A percentile compares a stretch with the other conserved stretches of the same genome.
These are phyloP conservation scores for Emydomyces testavorans DNA, from an alignment of 2,329 filamentous ascomycete species.

Conservation along the genomic window DNA sequence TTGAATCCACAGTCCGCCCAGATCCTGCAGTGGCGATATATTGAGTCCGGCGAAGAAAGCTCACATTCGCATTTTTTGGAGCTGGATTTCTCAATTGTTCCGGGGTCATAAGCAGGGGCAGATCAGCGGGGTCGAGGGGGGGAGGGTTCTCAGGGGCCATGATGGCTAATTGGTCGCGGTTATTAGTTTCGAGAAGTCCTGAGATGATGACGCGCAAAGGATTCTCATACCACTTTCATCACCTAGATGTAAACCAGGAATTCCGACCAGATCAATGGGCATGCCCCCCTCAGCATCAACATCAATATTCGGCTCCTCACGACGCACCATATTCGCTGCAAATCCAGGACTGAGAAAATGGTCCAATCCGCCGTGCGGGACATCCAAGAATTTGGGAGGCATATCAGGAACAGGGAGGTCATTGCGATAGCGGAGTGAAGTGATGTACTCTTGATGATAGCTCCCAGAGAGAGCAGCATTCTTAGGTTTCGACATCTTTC, in stretches of 20 bases:
- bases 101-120: conserved; percentile 69
- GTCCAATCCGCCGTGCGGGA: conserved; percentile 81
- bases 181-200: neutral
- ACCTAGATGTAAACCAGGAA: conserved; percentile 88
- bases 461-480: conserved; percentile 30
- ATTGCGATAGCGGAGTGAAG: conserved; percentile 90
- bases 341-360: conserved; percentile 87
- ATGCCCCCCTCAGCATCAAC: conserved; percentile 96
- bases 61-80: conserved; percentile 64
- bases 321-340: conserved; percentile 74
- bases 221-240: conserved; percentile 69
- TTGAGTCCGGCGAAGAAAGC: conserved; percentile 89
- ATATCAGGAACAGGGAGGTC: conserved; percentile 86
- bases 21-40: conserved; percentile 53
- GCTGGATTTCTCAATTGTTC: conserved; percentile 76
- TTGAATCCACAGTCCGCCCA: conserved; percentile 26
- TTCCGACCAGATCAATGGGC: conserved; percentile 88
- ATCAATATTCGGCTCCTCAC: conserved; percentile 92
- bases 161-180: conserved; percentile 50
- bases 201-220: neutral
- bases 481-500: conserved; percentile 32
- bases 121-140: conserved; percentile 69
- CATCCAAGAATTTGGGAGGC: conserved; percentile 91
- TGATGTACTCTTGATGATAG: conserved; percentile 92
- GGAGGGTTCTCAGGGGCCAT: conserved; percentile 63